Evolutionary conservation across 2,329 filamentous ascomycete genomes (phyloP), one percentile per base, ranked within the genome.

Genomic region (Waltergamsia citrina): DNA sequence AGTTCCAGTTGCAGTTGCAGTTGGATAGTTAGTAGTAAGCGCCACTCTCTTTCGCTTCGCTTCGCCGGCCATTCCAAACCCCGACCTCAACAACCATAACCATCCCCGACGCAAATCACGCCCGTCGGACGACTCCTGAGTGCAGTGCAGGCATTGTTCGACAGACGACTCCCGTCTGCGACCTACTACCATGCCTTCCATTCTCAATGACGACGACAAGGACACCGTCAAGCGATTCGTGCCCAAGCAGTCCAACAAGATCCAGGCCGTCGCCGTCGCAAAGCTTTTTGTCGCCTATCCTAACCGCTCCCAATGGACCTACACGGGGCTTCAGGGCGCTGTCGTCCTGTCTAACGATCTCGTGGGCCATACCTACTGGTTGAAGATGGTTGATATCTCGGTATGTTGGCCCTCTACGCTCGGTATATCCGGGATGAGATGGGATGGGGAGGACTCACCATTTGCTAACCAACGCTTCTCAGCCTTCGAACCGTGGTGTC

Each of bases 371-470:
- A 95, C 92, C 1, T 94, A 88, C 61, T 98, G 90, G 86, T 67
- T 98, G 46, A 98, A 98, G 67, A 69, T 98, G 63, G 92, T 98
- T 33, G 92, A 98, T 57, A 79, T 98, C 37, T 95, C 87, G 54
- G 87, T 94, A 70, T 35, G 47, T 38, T 29, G 22, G 22, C 28
- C 33, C 31, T 30, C 36, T 36, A 36, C 3, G 7, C 3, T 12
- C 15, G 29, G 16, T 27, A 6, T 14, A 27, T 6, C 7, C 16
- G 6, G 6, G 11, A n/a, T 7, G 16, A 27, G 25, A n/a, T 27
- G 11, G 17, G 21, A 32, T 21, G n/a, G 12, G 17, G 12, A 32
- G 7, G 17, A 16, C 30, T 23, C 6, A 14, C 19, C 20, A 7
- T n/a, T 34, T 29, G 27, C 27, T 29, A 29, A 29, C 27, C 8